These are phyloP conservation scores for Chaetomium cochliodes DNA, from an alignment of 495 filamentous ascomycete genomes.

Conservation along the genomic window DNA sequence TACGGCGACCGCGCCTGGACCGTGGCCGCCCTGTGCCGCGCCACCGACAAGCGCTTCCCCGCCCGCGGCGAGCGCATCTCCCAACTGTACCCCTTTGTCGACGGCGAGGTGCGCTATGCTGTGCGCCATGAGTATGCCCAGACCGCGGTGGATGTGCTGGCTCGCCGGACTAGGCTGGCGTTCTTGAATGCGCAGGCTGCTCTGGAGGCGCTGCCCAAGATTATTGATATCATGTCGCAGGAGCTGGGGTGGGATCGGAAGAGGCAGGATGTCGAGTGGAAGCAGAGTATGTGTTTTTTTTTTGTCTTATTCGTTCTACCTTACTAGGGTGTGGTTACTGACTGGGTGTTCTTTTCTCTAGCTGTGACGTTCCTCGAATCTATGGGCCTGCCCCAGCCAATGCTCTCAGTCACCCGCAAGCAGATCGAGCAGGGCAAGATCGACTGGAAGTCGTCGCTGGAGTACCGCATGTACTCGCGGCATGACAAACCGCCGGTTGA, in stretches of 20 bases:
- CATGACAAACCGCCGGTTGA: conserved; percentile 48
- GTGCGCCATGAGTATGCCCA: conserved; percentile 91
- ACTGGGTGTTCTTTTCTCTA: conserved; percentile 20
- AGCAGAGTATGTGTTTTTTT: conserved; percentile 52
- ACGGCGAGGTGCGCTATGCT: conserved; percentile 91
- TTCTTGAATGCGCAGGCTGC: conserved; percentile 96
- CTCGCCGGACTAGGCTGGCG: conserved; percentile 80
- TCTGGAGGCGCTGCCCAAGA: conserved; percentile 78
- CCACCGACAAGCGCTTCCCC: conserved; percentile 82
- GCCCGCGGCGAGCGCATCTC: conserved; percentile 82
- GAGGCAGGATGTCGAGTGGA: conserved; percentile 83
- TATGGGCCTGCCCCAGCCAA: conserved; percentile 82
- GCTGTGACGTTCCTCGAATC: conserved; percentile 70
- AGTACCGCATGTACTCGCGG: conserved; percentile 72
- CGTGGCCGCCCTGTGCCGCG: conserved; percentile 78
- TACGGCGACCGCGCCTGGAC: conserved; percentile 98
- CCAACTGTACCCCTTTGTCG: conserved; percentile 87
- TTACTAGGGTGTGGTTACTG: not conserved
- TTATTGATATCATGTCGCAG: conserved; percentile 91
- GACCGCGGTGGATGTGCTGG: conserved; percentile 88
- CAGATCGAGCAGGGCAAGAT: conserved; percentile 78
- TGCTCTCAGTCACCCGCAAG: conserved; percentile 66
- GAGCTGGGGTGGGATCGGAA: conserved; percentile 79
- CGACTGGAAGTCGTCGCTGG: conserved; percentile 64
- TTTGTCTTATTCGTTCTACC: not conserved